These are phyloP conservation scores for Circinella minor DNA, from an alignment of 371 early-diverging fungal genomes.

Conservation along the genomic window DNA sequence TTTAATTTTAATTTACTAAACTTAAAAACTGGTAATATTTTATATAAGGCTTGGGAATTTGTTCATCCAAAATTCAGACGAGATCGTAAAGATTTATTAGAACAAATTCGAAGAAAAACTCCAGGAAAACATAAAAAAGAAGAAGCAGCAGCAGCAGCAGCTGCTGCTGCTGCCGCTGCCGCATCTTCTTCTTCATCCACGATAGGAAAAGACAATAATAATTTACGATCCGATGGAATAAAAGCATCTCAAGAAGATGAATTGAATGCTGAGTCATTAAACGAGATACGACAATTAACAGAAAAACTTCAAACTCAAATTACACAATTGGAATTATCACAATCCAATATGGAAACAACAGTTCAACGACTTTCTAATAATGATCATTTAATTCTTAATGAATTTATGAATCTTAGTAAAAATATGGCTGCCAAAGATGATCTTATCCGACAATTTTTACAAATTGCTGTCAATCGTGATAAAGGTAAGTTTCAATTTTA, in stretches of 20 bases:
- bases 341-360: slow-evolving; percentile 32
- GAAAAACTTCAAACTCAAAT: slow-evolving; percentile 52
- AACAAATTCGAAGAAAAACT: slow-evolving; percentile 64
- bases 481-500: background rate
- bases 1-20: background rate
- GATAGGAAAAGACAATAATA: slow-evolving; percentile 9
- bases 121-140: slow-evolving; percentile 38
- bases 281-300: slow-evolving; percentile 26
- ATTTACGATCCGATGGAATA: background rate
- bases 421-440: slow-evolving; percentile 68
- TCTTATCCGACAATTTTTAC: slow-evolving; percentile 65
- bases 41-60: slow-evolving; percentile 79
- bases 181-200: slow-evolving; percentile 1
- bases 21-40: background rate
- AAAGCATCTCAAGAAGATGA: slow-evolving; percentile 5
- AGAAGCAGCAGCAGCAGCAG: slow-evolving; percentile 15
- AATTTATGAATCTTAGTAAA: slow-evolving; percentile 61
- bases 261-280: background rate
- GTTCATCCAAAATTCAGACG: slow-evolving; percentile 76
- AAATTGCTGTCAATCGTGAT: slow-evolving; percentile 30
- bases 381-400: slow-evolving; percentile 61
- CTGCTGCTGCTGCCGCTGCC: background rate
- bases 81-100: slow-evolving; percentile 67
- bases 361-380: slow-evolving; percentile 51
- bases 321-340: slow-evolving; percentile 41